Conservation (phyloP, 352 stramenopile species). For the Aphanomyces stellatus region DNA sequence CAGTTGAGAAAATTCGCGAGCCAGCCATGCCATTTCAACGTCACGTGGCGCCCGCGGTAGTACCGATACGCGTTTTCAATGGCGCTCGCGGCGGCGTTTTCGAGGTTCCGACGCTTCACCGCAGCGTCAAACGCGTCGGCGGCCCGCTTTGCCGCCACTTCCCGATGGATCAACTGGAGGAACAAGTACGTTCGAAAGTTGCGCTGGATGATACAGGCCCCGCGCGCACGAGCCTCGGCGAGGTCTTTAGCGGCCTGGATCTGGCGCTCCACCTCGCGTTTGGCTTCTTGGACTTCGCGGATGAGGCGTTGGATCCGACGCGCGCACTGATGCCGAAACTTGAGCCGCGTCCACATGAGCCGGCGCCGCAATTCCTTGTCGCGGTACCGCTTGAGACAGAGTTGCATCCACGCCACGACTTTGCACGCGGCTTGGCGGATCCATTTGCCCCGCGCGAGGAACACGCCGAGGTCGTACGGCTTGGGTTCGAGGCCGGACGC, state of each 20-base stretch:
- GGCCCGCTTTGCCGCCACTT: slow-evolving; percentile 30
- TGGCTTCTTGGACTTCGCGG: slow-evolving; percentile 27
- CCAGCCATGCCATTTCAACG: slow-evolving; percentile 18
- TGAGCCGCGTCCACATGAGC: slow-evolving; percentile 22
- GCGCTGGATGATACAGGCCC: slow-evolving; percentile 22
- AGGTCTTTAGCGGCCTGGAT: slow-evolving; percentile 24
- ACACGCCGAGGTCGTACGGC: slow-evolving; percentile 38
- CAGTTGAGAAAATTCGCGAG: slow-evolving; percentile 20
- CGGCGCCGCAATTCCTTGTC: background rate
- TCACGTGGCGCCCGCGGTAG: slow-evolving; percentile 31
- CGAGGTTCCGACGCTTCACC: background rate
- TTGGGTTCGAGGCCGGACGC: slow-evolving; percentile 40
- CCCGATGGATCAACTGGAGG: slow-evolving; percentile 26
- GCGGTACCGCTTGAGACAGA: background rate
- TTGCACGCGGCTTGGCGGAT: background rate
- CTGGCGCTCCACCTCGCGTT: slow-evolving; percentile 24
- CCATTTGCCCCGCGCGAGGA: slow-evolving; percentile 28
- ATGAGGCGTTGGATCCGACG: slow-evolving; percentile 47
- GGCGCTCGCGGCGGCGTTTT: slow-evolving; percentile 26
- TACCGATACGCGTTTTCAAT: slow-evolving; percentile 39
- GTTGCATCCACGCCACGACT: background rate
- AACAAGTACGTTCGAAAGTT: slow-evolving; percentile 30
- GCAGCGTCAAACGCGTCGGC: slow-evolving; percentile 27
- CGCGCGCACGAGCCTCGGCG: slow-evolving; percentile 27
- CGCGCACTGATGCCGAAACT: slow-evolving; percentile 31